phyloP scores from a whole-genome alignment of 768 basidiomycete species.

The Amanita pseudoporphyria region DNA sequence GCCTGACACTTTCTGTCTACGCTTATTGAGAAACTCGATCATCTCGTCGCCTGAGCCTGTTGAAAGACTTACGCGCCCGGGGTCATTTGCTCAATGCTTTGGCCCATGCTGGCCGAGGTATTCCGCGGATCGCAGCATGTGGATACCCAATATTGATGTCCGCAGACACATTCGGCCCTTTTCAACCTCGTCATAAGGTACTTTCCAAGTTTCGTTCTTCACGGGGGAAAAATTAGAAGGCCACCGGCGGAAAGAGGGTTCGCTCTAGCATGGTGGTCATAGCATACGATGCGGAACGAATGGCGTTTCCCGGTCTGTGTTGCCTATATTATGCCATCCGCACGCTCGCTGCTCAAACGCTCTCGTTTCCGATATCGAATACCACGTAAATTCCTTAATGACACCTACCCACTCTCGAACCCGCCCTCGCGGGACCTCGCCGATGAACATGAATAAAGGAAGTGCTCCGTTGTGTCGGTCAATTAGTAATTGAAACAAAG shows the following conservation, averaged over 20 bases:
- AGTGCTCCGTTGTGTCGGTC: not conserved
- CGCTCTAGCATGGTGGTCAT: not conserved
- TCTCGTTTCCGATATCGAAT: not conserved
- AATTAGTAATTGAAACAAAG: not conserved
- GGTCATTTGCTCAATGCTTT: not conserved
- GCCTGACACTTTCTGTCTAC: slow-evolving; percentile 7
- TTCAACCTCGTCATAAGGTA: not conserved
- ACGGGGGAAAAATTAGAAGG: not conserved
- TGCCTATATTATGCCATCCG: not conserved
- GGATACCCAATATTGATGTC: not conserved
- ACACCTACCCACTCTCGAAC: not conserved
- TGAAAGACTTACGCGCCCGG: not conserved
- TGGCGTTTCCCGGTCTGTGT: too few relatives aligned
- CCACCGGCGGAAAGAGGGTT: not conserved
- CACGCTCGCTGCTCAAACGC: not conserved
- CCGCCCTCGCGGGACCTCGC: not conserved
- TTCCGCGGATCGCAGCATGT: slow-evolving; percentile 5
- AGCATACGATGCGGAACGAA: not conserved
- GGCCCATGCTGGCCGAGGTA: slow-evolving; percentile 2
- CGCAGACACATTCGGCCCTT: not conserved
- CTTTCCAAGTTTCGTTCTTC: not conserved
- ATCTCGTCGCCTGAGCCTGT: not conserved
- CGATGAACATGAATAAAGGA: not conserved
- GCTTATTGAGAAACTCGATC: slow-evolving; percentile 1
- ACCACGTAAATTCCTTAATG: not conserved